Base-by-base conservation (phyloP, 352 stramenopile species). In the Phytophthora sp. region DNA sequence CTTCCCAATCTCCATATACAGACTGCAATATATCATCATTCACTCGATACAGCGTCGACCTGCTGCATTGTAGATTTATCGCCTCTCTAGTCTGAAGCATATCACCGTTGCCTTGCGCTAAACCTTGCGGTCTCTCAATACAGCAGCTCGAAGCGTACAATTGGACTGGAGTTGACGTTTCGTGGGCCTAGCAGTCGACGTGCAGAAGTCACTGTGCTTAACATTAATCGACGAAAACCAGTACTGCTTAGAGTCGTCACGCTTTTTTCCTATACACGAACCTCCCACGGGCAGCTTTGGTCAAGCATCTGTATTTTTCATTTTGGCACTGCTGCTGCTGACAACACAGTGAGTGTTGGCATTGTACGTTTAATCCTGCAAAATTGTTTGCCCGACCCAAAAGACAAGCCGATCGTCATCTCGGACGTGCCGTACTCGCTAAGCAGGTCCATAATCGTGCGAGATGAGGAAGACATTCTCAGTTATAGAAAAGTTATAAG, bases 141-240 rank as follows among this genome's bases (percentile, higher is more conserved):
- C 42, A 15, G 12, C 42, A 5, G 42, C 30, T 7, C 30, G 24
- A 52, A 69, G 56, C 0, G 52, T 63, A 1, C 44, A 18, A 4
- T 63, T 4, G 0, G 30, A 15, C 4, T 24, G 1, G 2, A 63
- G 30, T 18, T 58, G 52, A 1, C 33, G 33, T 18, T 53, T 5
- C 1, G 54, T 63, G 8, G 52, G 51, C 6, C 54, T 54, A 4
- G 45, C 44, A 11, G 49, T 54, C 2, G 35, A 63, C 1, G 38
- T 54, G 16, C 52, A 63, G 16, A 51, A 59, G 15, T 59, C 53
- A 26, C n/a, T 44, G 36, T 44, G 36, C 3, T 44, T n/a, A 11
- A 23, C n/a, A n/a, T 23, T 44, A 12, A 44, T 44, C 12, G 36
- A 23, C 3, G 36, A 23, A 6, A 44, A 6, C 36, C 16, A 21